phyloP scores from a whole-genome alignment of 768 basidiomycete genomes.

The Sporobolomyces roseus region DNA sequence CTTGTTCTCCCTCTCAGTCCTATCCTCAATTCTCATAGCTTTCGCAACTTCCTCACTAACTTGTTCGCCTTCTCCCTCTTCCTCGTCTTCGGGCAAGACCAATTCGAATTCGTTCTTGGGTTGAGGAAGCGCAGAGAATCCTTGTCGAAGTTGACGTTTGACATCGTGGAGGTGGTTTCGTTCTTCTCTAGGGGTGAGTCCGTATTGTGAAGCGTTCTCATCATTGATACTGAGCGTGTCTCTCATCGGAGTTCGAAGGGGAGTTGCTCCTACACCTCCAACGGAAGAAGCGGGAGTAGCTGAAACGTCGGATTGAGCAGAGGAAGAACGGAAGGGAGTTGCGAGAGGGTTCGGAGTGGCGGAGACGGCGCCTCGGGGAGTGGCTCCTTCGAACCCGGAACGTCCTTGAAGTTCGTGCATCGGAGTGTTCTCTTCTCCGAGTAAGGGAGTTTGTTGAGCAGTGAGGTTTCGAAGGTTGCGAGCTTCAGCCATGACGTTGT shows the following conservation, averaged over 20 bases:
- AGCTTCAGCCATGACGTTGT: conserved; percentile 89
- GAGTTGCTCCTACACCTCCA: conserved; percentile 61
- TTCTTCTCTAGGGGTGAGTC: conserved; percentile 72
- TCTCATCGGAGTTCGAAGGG: conserved; percentile 87
- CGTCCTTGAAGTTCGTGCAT: conserved; percentile 67
- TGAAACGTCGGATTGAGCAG: conserved; percentile 50
- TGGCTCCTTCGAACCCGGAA: conserved; percentile 91
- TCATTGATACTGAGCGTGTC: conserved; percentile 86
- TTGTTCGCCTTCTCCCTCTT: conserved; percentile 51
- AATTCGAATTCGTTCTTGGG: conserved; percentile 98
- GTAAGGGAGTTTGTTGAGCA: conserved; percentile 82
- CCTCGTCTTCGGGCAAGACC: conserved; percentile 82
- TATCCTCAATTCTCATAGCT: conserved; percentile 70
- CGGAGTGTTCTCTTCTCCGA: conserved; percentile 97
- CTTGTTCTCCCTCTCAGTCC: conserved; percentile 81
- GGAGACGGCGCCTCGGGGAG: conserved; percentile 81
- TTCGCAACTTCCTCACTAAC: conserved; percentile 44
- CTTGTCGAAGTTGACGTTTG: conserved; percentile 67
- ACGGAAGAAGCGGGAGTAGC: conserved; percentile 55
- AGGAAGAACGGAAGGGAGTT: conserved; percentile 63
- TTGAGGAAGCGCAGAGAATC: conserved; percentile 76
- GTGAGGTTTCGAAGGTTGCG: conserved; percentile 93
- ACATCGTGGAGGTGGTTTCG: conserved; percentile 62
- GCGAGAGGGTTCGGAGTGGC: conserved; percentile 96
- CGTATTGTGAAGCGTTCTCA: conserved; percentile 55